Evolutionary conservation across 768 basidiomycete species (phyloP).

Genomic region (Amanita molliuscula): DNA sequence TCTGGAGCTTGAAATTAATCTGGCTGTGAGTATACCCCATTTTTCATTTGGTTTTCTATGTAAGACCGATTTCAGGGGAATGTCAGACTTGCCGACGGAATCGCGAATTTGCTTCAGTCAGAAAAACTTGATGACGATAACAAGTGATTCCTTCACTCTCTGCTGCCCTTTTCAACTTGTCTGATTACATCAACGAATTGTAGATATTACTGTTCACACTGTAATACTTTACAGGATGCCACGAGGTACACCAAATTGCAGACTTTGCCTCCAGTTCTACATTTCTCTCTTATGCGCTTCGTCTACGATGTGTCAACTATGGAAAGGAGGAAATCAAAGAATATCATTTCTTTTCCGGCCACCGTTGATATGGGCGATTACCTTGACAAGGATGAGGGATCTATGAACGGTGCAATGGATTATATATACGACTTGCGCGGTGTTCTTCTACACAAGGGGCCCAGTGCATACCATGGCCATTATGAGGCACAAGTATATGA

Average conservation of each 20-base stretch:
- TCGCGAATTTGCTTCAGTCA: conserved; percentile 51
- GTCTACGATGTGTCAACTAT: conserved; percentile 71
- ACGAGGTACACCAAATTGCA: conserved; percentile 64
- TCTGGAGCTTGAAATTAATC: conserved; percentile 80
- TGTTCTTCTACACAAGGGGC: conserved; percentile 80
- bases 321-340: conserved; percentile 83
- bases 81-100: conserved; percentile 62
- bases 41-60: not conserved
- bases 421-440: conserved; percentile 76
- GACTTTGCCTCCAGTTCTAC: conserved; percentile 75
- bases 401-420: conserved; percentile 4
- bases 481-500: conserved; percentile 84
- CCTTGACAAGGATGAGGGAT: conserved; percentile 14
- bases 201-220: conserved; percentile 76
- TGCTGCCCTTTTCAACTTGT: not conserved
- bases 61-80: conserved; percentile 38
- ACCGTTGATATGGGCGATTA: conserved; percentile 65
- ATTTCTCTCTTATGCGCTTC: conserved; percentile 91
- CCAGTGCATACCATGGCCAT: conserved; percentile 88
- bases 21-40: conserved; percentile 45
- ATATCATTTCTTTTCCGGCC: conserved; percentile 68
- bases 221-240: conserved; percentile 67
- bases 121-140: conserved; percentile 81
- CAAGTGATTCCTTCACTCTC: conserved; percentile 30
- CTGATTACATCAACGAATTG: not conserved